These are phyloP conservation scores for Flaveria robusta DNA, from an alignment of 129 eudicot species.

Conservation along the genomic window DNA sequence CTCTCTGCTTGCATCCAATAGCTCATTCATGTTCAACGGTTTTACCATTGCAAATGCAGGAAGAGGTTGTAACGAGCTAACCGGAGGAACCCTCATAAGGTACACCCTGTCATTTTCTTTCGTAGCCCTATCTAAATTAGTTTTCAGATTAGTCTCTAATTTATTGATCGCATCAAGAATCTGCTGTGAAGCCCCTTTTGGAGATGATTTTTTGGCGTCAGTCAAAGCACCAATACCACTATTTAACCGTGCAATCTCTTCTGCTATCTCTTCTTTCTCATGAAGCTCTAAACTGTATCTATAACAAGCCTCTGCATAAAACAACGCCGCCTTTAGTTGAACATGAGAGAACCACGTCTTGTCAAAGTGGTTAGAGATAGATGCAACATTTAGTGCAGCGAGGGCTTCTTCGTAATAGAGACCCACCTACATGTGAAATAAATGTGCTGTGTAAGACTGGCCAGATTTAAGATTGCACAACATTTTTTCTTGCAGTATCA, in stretches of 20 bases:
- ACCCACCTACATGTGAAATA: slow-evolving; percentile 62
- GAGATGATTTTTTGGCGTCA: slow-evolving; percentile 76
- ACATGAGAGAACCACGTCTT: slow-evolving; percentile 90
- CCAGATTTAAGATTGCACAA: neutral
- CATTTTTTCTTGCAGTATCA: neutral
- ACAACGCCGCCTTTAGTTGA: slow-evolving; percentile 88
- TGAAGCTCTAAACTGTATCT: slow-evolving; percentile 94
- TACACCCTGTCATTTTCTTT: slow-evolving; percentile 98
- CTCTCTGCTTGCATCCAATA: slow-evolving; percentile 90
- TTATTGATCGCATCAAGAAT: slow-evolving; percentile 79
- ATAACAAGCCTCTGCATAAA: slow-evolving; percentile 94
- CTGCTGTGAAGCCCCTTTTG: slow-evolving; percentile 94
- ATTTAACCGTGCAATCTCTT: slow-evolving; percentile 92
- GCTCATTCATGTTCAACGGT: slow-evolving; percentile 81
- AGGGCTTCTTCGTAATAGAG: slow-evolving; percentile 89
- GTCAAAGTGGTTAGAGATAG: slow-evolving; percentile 83
- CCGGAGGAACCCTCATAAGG: slow-evolving; percentile 90
- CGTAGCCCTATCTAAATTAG: slow-evolving; percentile 82
- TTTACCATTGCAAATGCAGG: slow-evolving; percentile 92
- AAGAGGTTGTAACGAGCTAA: slow-evolving; percentile 82
- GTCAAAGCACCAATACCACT: slow-evolving; percentile 71
- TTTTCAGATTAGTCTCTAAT: slow-evolving; percentile 66
- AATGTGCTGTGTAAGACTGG: slow-evolving; percentile 4
- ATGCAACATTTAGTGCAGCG: slow-evolving; percentile 71
- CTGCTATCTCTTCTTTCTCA: slow-evolving; percentile 95